These are phyloP conservation scores for Fusarium sp. DNA, from an alignment of 2,329 filamentous ascomycete species.

Conservation along the genomic window DNA sequence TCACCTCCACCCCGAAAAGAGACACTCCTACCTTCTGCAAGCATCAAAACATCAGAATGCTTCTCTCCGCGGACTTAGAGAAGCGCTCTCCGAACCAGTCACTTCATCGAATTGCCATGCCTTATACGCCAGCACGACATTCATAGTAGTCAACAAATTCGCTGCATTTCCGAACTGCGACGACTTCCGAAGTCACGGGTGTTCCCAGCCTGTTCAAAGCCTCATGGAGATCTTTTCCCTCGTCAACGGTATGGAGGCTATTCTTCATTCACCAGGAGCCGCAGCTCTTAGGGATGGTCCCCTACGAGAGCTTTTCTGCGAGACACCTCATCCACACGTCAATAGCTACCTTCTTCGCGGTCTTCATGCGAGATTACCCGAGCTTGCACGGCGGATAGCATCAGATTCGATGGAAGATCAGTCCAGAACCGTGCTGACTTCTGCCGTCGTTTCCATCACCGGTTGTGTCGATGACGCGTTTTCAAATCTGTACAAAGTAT, in stretches of 20 bases:
- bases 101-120: conserved; percentile 21
- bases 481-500: background rate
- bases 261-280: conserved; percentile 10
- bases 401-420: conserved; percentile 5
- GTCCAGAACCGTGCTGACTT: background rate
- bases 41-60: conserved; percentile 32
- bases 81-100: background rate
- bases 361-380: background rate
- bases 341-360: background rate
- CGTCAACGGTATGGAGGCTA: conserved; percentile 21
- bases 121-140: conserved; percentile 4
- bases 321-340: rapidly evolving
- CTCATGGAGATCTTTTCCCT: conserved; percentile 28
- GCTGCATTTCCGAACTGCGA: conserved; percentile 28
- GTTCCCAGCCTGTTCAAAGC: conserved; percentile 3
- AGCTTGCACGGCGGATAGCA: conserved; percentile 4
- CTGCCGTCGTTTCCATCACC: background rate
- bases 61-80: conserved; percentile 21
- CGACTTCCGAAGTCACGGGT: conserved; percentile 1
- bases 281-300: background rate
- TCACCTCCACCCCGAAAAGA: conserved; percentile 14
- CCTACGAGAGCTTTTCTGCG: conserved; percentile 6
- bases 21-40: conserved; percentile 1
- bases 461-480: background rate
- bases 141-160: conserved; percentile 32